Conservation (phyloP, 108 stramenopile species). For the Cyclotella baltica region DNA sequence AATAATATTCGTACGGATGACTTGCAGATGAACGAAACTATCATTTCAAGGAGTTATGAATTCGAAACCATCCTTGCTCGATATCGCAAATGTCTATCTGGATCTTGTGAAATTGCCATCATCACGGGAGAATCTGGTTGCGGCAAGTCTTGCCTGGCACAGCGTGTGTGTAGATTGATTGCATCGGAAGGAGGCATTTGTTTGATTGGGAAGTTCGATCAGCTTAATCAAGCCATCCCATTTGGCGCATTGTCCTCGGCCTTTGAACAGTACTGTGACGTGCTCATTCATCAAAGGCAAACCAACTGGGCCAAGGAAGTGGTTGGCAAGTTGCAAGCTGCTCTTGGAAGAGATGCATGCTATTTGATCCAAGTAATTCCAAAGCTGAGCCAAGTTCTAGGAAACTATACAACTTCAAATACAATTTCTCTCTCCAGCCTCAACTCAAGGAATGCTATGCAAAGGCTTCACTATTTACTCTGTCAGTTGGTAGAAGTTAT, state of each 20-base stretch:
- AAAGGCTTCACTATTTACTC: too few relatives aligned
- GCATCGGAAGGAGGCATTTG: conserved; percentile 13
- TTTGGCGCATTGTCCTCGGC: conserved; percentile 9
- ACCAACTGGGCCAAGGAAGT: background rate
- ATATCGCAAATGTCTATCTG: background rate
- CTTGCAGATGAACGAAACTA: conserved; percentile 1
- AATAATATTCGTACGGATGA: background rate
- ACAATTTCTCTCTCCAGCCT: too few relatives aligned
- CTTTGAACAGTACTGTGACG: conserved; percentile 1
- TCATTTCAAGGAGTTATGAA: background rate
- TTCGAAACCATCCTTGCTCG: background rate
- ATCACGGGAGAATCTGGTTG: conserved; percentile 10
- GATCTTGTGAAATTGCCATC: background rate
- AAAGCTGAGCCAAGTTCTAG: background rate
- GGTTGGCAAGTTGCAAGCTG: background rate
- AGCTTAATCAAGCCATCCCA: conserved; percentile 10
- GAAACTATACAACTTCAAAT: too few relatives aligned
- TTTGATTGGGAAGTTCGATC: conserved; percentile 24
- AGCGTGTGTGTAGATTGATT: background rate
- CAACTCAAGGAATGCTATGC: too few relatives aligned
- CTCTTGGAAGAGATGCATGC: background rate
- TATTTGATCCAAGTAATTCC: background rate
- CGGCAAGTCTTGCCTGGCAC: conserved; percentile 21
- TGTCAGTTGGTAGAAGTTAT: too few relatives aligned
- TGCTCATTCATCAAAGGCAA: background rate